phyloP scores from a whole-genome alignment of 129 eudicot species.

The Tagetes patula region DNA sequence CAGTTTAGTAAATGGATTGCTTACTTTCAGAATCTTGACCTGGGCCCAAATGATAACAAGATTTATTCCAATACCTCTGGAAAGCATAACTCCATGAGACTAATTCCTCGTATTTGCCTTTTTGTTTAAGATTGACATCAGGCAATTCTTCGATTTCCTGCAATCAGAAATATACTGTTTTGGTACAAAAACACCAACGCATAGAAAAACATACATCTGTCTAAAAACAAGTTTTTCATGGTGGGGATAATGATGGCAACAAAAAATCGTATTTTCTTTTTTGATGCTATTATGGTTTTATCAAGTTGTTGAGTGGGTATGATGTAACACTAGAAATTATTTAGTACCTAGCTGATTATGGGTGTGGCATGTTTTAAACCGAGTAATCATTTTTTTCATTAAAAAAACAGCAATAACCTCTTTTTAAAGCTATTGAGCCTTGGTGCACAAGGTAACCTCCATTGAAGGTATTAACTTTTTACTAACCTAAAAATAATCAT shows the following conservation, averaged over 20 bases:
- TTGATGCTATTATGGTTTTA: not conserved
- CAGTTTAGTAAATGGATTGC: not conserved
- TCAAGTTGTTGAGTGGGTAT: not conserved
- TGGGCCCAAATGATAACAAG: conserved; percentile 34
- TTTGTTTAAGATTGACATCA: conserved; percentile 26
- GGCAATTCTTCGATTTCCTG: conserved; percentile 37
- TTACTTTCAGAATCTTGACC: conserved; percentile 23
- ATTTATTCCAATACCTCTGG: conserved; percentile 32
- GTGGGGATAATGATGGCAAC: not conserved
- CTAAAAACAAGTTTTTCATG: not conserved
- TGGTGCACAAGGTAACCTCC: too few species aligned
- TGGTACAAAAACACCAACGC: not conserved
- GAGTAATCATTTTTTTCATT: too few species aligned
- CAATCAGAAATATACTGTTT: conserved; percentile 18
- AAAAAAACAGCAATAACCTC: too few species aligned
- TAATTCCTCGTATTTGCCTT: not conserved
- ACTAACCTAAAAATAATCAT: too few species aligned
- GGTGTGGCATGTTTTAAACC: too few species aligned
- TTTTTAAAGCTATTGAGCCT: too few species aligned
- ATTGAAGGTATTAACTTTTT: too few species aligned
- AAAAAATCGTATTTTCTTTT: not conserved
- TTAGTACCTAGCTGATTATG: too few species aligned
- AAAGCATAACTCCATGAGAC: conserved; percentile 22
- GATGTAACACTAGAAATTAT: not conserved
- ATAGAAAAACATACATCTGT: too few species aligned